Evolutionary conservation across 2,329 filamentous ascomycete species (phyloP).

Genomic region (Diaporthe aspalathi): DNA sequence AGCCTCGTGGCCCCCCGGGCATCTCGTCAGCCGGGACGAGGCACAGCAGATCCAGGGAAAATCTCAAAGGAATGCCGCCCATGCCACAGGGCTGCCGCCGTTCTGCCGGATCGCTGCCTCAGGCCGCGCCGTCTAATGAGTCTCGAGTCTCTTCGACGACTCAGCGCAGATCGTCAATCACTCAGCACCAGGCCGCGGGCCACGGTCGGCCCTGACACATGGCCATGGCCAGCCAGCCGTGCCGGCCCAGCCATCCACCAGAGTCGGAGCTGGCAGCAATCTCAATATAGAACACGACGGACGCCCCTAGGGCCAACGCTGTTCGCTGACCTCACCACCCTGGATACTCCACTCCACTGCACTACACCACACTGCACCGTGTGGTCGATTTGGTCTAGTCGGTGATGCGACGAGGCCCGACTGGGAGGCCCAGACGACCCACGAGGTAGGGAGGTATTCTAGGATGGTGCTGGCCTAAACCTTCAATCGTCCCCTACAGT

Average conservation of each 20-base stretch:
- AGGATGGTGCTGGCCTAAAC: constrained; percentile 8
- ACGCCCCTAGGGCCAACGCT: constrained; percentile 7
- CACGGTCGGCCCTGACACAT: neutral
- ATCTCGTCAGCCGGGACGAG: constrained; percentile 33
- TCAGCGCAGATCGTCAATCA: neutral
- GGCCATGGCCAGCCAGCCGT: neutral
- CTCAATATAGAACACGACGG: constrained; percentile 30
- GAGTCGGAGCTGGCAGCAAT: neutral
- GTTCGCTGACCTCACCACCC: neutral
- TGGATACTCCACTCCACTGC: neutral
- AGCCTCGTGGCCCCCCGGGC: constrained; percentile 27
- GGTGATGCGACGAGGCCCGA: constrained; percentile 12
- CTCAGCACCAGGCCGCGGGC: neutral
- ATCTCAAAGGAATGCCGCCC: constrained; percentile 23
- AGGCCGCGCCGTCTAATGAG: neutral
- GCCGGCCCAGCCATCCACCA: constrained; percentile 2
- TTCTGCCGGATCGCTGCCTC: neutral
- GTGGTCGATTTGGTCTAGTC: neutral
- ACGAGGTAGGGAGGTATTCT: constrained; percentile 26
- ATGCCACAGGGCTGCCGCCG: constrained; percentile 20
- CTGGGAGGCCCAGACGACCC: neutral
- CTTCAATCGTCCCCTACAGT: constrained; percentile 22
- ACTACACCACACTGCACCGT: neutral
- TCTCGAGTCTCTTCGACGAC: too few relatives aligned
- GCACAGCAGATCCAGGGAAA: constrained; percentile 4